These are phyloP conservation scores for Elongisporangium prolatum DNA, from an alignment of 352 stramenopile species.

Conservation along the genomic window DNA sequence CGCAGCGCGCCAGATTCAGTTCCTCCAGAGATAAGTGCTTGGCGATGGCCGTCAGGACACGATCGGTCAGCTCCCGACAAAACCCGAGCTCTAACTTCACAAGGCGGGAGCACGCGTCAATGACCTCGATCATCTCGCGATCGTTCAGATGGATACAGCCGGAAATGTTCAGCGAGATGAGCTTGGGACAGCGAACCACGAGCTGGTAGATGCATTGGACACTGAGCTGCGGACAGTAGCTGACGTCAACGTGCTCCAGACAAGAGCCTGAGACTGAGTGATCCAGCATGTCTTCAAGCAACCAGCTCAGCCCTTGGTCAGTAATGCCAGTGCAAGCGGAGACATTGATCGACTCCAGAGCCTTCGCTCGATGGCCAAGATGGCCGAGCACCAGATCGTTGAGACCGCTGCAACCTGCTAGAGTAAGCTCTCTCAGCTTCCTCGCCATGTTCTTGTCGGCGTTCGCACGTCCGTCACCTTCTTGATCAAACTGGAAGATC, in stretches of 20 bases:
- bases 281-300: constrained; percentile 69
- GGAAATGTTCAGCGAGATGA: constrained; percentile 79
- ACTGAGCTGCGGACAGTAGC: constrained; percentile 73
- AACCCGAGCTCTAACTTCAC: constrained; percentile 68
- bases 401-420: constrained; percentile 66
- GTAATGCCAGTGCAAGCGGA: constrained; percentile 59
- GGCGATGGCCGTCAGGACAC: constrained; percentile 55
- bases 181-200: constrained; percentile 41
- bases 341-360: constrained; percentile 42
- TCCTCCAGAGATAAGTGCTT: constrained; percentile 78
- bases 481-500: constrained; percentile 83
- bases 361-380: constrained; percentile 52
- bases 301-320: constrained; percentile 51
- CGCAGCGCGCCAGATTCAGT: constrained; percentile 58
- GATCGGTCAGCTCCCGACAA: constrained; percentile 84
- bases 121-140: constrained; percentile 59
- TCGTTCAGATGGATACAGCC: constrained; percentile 78
- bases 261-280: constrained; percentile 30
- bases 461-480: constrained; percentile 68
- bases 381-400: constrained; percentile 73
- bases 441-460: constrained; percentile 77
- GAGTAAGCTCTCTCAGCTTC: constrained; percentile 52
- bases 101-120: constrained; percentile 61
- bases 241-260: constrained; percentile 67
- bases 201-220: constrained; percentile 46